These are phyloP conservation scores for Hypholoma fasciculare DNA, from an alignment of 768 basidiomycete species.

Conservation along the genomic window DNA sequence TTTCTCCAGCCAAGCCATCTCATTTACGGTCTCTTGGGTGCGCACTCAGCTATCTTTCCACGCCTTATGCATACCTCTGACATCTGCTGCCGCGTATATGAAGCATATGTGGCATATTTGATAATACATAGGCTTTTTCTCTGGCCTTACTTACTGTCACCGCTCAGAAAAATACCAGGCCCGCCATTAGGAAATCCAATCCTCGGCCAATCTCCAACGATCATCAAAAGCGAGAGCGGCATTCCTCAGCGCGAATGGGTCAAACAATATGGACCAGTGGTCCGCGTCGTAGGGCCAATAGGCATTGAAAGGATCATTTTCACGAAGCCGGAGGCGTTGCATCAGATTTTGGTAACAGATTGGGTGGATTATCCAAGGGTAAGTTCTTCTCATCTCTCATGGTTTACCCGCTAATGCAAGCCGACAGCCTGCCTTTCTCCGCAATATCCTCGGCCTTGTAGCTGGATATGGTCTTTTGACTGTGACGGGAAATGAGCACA, in stretches of 20 bases:
- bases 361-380: constrained; percentile 49
- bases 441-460: constrained; percentile 39
- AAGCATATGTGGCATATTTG: constrained; percentile 12
- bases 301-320: constrained; percentile 47
- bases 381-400: constrained; percentile 17
- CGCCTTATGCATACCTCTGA: background rate
- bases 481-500: constrained; percentile 49
- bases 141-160: constrained; percentile 29
- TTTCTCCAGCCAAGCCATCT: constrained; percentile 11
- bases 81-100: background rate
- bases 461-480: constrained; percentile 48
- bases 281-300: constrained; percentile 44
- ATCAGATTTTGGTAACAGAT: constrained; percentile 40
- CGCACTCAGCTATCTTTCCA: background rate
- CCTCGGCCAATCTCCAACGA: constrained; percentile 37
- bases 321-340: constrained; percentile 41
- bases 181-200: constrained; percentile 27
- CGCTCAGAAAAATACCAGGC: constrained; percentile 27
- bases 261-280: constrained; percentile 42
- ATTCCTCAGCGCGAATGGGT: constrained; percentile 47
- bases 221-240: constrained; percentile 40
- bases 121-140: constrained; percentile 27
- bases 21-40: constrained; percentile 13
- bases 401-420: background rate
- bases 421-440: constrained; percentile 42